Evolutionary conservation across 768 basidiomycete genomes (phyloP).

Genomic region (Tricholoma furcatifolium): DNA sequence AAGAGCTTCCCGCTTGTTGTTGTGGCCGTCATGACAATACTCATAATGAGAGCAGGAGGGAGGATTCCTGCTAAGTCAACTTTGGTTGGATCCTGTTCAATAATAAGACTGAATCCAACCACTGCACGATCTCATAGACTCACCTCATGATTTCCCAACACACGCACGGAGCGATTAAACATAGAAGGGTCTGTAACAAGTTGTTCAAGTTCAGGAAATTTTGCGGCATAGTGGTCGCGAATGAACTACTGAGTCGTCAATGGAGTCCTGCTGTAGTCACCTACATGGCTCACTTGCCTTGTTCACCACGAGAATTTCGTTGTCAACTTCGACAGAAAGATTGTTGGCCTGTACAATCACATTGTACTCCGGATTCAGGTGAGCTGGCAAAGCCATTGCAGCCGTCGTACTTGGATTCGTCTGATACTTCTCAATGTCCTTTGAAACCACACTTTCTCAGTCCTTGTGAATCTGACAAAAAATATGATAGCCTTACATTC

Average conservation of each 20-base stretch:
- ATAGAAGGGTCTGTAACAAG: slow-evolving; percentile 88
- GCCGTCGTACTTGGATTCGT: slow-evolving; percentile 76
- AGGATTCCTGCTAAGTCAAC: slow-evolving; percentile 77
- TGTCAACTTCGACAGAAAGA: slow-evolving; percentile 96
- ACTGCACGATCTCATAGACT: slow-evolving; percentile 13
- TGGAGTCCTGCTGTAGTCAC: neutral
- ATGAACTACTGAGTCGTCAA: slow-evolving; percentile 67
- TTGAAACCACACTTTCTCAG: neutral
- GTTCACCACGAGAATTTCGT: slow-evolving; percentile 95
- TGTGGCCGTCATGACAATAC: slow-evolving; percentile 92
- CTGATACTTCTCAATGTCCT: slow-evolving; percentile 92
- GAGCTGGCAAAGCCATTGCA: slow-evolving; percentile 75
- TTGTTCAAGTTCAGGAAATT: slow-evolving; percentile 97
- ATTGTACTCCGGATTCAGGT: slow-evolving; percentile 93
- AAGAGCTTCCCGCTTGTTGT: slow-evolving; percentile 82
- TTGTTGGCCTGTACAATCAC: slow-evolving; percentile 98
- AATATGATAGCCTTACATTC: slow-evolving; percentile 43
- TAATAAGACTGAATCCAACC: neutral
- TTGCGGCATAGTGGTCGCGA: slow-evolving; percentile 92
- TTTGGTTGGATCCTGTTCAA: slow-evolving; percentile 77
- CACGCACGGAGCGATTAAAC: slow-evolving; percentile 90
- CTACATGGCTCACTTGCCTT: slow-evolving; percentile 53
- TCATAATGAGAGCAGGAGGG: slow-evolving; percentile 90
- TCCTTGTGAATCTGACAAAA: neutral
- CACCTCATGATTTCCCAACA: slow-evolving; percentile 82